Evolutionary conservation across 139 green algal genomes (phyloP), one percentile per base, ranked within the genome.

Genomic region (Pycnococcus provasolii): DNA sequence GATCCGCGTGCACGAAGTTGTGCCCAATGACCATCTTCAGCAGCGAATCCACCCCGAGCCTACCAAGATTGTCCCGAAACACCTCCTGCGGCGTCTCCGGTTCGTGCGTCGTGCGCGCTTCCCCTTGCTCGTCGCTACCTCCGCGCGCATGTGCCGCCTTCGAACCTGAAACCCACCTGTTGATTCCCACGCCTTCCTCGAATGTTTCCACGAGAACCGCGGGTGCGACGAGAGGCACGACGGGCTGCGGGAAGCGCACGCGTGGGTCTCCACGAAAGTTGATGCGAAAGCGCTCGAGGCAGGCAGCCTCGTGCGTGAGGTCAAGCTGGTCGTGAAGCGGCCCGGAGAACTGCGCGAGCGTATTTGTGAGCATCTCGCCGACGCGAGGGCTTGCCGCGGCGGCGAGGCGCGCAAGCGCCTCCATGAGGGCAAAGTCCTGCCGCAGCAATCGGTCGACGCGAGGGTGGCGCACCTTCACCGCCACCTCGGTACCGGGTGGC

Each of bases 1-100:
- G 70, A 79, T 96, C 90, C 1, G 89, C 86, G 76, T 99, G 93
- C 11, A 99, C 86, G 44, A 96, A 85, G 82, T 97, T 97, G 84
- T 97, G 87, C n/a, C 93, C 73, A 45, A 85, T 64, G n/a, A 85
- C 47, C 79, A 85, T 85, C 62, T 85, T 83, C 4, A 85, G 70
- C 45, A 85, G 66, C 6, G 78, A 81, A 48, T 76, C 59, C n/a
- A 72, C 53, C 40, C 79, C 79, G 6, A 84, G 52, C 2, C 64
- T 57, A 3, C 77, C 79, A 1, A 84, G 64, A 7, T 42, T 40
- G 46, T 40, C 44, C 6, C 44, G 44, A 9, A 73, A n/a, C 42
- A 66, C 15, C 39, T 55, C 55, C 44, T 52, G 40, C 40, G 47
- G 15, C 8, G 57, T 45, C 60, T 55, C 57, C n/a, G 57, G 13